Evolutionary conservation across 495 filamentous ascomycete genomes (phyloP).

Genomic region (Penicillium salamii): DNA sequence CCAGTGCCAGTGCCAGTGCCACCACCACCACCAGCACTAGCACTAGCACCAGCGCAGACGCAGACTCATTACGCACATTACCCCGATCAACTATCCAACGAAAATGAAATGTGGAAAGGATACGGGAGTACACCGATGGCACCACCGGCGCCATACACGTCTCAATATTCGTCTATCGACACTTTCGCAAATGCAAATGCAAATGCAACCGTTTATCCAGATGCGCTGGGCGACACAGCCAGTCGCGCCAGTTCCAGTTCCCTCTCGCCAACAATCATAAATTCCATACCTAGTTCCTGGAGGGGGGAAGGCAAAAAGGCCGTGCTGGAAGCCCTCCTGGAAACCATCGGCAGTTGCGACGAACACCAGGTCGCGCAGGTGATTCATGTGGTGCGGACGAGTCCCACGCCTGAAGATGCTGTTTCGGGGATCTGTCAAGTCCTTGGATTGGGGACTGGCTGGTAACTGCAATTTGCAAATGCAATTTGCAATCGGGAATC

Average conservation of each 20-base stretch:
- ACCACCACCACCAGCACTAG: too few species aligned
- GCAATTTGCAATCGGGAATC: too few species aligned
- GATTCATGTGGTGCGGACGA: slow-evolving; percentile 28
- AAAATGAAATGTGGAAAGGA: slow-evolving; percentile 15
- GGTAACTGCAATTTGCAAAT: neutral
- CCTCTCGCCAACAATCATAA: slow-evolving; percentile 2
- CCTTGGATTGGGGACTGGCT: slow-evolving; percentile 17
- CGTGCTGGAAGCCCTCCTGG: slow-evolving; percentile 27
- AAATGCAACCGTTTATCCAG: neutral
- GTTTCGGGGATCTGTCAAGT: slow-evolving; percentile 30
- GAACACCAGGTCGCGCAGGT: slow-evolving; percentile 27
- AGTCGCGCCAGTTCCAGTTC: neutral
- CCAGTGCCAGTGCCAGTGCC: too few species aligned
- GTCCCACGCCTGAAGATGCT: slow-evolving; percentile 33
- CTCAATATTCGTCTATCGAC: slow-evolving; percentile 10
- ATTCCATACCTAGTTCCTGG: slow-evolving; percentile 19
- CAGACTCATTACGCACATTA: too few species aligned
- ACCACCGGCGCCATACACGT: slow-evolving; percentile 1
- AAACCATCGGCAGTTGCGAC: slow-evolving; percentile 33
- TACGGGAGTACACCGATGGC: slow-evolving; percentile 6
- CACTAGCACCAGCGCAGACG: too few species aligned
- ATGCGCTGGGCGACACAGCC: neutral
- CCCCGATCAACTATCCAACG: too few species aligned
- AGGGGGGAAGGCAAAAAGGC: slow-evolving; percentile 24
- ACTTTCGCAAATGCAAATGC: neutral